These are phyloP conservation scores for Plasmodium knowlesi DNA, from an alignment of 169 alveolate genomes.

Conservation along the genomic window DNA sequence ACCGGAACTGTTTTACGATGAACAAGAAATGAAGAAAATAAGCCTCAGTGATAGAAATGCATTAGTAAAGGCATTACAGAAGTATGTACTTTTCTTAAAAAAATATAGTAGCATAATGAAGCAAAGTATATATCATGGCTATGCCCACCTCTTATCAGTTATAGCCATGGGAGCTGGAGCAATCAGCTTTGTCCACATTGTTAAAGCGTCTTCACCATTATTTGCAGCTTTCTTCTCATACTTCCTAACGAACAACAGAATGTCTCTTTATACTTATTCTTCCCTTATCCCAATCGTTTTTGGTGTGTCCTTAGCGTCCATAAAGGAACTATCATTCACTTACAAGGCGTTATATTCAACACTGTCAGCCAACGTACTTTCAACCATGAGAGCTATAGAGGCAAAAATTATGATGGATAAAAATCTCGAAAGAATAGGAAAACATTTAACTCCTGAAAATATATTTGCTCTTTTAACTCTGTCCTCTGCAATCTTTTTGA, in stretches of 20 bases:
- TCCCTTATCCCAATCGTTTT: conserved; percentile 82
- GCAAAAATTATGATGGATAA: conserved; percentile 81
- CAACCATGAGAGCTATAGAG: conserved; percentile 80
- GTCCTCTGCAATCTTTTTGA: conserved; percentile 77
- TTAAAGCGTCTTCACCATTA: conserved; percentile 83
- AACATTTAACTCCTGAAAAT: conserved; percentile 78
- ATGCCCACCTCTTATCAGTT: conserved; percentile 79
- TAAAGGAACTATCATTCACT: conserved; percentile 75
- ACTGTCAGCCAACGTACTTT: conserved; percentile 76
- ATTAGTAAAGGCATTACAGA: conserved; percentile 48
- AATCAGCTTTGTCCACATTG: conserved; percentile 79
- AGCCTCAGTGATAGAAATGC: conserved; percentile 46
- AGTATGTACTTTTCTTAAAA: conserved; percentile 50
- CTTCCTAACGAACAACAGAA: conserved; percentile 72
- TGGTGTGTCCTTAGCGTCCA: conserved; percentile 85
- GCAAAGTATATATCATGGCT: conserved; percentile 79
- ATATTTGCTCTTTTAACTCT: conserved; percentile 77
- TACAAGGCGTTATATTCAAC: conserved; percentile 77
- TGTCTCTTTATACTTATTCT: conserved; percentile 78
- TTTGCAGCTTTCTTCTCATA: conserved; percentile 80
- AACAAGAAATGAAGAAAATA: conserved; percentile 43
- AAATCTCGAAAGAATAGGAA: conserved; percentile 80
- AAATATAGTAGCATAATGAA: conserved; percentile 68
- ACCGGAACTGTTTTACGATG: conserved; percentile 64
- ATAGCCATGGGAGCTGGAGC: conserved; percentile 84